These are phyloP conservation scores for Crotalaria pallida DNA, from an alignment of 306 rosid genomes.

Conservation along the genomic window DNA sequence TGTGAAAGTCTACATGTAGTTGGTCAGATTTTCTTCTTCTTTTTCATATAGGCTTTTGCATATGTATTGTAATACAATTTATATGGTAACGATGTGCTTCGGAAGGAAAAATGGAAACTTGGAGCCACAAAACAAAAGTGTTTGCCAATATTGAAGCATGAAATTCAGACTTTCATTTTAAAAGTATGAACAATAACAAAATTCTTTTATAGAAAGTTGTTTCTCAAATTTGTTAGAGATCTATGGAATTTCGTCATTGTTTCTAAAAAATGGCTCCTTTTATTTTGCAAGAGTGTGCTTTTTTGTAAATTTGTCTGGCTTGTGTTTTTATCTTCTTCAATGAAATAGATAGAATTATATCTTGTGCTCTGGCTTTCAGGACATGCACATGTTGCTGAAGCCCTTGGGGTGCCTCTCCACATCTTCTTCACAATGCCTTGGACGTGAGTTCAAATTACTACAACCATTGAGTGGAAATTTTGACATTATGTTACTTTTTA, in stretches of 20 bases:
- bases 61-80: not conserved
- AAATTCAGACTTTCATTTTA: slow-evolving; percentile 3
- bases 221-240: not conserved
- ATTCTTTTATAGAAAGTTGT: not conserved
- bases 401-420: slow-evolving; percentile 86
- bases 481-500: not conserved
- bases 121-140: not conserved
- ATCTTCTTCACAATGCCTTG: slow-evolving; percentile 97
- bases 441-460: slow-evolving; percentile 61
- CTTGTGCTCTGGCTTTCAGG: slow-evolving; percentile 47
- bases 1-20: not conserved
- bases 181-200: not conserved
- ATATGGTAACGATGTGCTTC: not conserved
- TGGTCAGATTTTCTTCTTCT: not conserved
- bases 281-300: not conserved
- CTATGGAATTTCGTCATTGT: not conserved
- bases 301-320: not conserved
- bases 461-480: not conserved
- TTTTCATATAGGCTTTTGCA: not conserved
- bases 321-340: not conserved
- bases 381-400: slow-evolving; percentile 82
- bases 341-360: not conserved
- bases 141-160: not conserved
- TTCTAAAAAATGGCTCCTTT: not conserved
- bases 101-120: not conserved